Percentiles rank a stretch among this genome's conserved stretches.
Evolutionary conservation across 805 yeast genomes (phyloP).

Genomic region (Barnettozyma californica): DNA sequence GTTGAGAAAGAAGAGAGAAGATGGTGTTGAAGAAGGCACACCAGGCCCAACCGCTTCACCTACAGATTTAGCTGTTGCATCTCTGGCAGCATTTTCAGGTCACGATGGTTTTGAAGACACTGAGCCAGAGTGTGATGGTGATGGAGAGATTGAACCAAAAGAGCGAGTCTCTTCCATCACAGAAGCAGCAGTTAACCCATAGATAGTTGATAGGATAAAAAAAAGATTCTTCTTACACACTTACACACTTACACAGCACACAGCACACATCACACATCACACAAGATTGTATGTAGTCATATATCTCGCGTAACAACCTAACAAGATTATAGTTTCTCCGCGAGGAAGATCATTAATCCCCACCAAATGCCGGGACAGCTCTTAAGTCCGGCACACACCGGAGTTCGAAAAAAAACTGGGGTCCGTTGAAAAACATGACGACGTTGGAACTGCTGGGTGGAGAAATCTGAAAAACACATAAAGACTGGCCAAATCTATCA

Average conservation of each 20-base stretch:
- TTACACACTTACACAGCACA: no score
- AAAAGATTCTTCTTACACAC: no score
- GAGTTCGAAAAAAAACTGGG: conserved; percentile 15
- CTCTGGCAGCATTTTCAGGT: background rate
- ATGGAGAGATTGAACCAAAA: background rate
- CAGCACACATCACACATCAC: no score
- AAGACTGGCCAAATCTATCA: background rate
- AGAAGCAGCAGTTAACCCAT: background rate
- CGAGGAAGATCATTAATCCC: background rate
- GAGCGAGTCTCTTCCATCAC: background rate
- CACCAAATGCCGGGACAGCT: background rate
- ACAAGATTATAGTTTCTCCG: background rate
- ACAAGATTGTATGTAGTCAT: no score
- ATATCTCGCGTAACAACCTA: no score
- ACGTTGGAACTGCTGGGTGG: background rate
- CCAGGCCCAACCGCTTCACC: background rate
- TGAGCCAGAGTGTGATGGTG: background rate
- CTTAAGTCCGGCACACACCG: conserved; percentile 6
- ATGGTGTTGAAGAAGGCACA: background rate
- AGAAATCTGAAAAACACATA: background rate
- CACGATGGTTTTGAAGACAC: background rate
- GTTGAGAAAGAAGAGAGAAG: background rate
- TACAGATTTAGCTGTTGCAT: background rate
- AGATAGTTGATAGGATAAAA: background rate
- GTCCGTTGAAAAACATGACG: background rate